Conservation (phyloP, 2,329 filamentous ascomycete genomes). For the Westerdykella sp. region DNA sequence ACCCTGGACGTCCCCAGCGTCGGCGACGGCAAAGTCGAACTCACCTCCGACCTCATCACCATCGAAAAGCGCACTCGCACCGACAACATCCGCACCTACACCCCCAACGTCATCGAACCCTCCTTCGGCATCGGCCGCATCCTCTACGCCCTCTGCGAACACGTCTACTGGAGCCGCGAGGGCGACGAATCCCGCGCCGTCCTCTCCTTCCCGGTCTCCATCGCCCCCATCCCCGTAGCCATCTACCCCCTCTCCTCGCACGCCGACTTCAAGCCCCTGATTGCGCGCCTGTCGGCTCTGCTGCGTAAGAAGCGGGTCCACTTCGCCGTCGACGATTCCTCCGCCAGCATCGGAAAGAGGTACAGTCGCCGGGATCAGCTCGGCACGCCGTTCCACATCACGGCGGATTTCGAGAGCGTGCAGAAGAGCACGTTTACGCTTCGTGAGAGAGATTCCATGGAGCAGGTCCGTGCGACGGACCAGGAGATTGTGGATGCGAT, state of each 20-base stretch:
- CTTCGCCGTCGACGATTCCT: slow-evolving; percentile 82
- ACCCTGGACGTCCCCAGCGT: slow-evolving; percentile 65
- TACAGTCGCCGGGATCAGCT: slow-evolving; percentile 88
- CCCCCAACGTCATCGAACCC: slow-evolving; percentile 92
- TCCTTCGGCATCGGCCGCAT: slow-evolving; percentile 97
- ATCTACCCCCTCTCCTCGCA: slow-evolving; percentile 84
- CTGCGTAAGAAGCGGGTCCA: slow-evolving; percentile 73
- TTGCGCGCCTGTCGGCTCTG: slow-evolving; percentile 65
- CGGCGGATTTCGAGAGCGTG: slow-evolving; percentile 90
- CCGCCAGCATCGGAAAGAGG: slow-evolving; percentile 87
- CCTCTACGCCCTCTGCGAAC: slow-evolving; percentile 86
- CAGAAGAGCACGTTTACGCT: slow-evolving; percentile 83
- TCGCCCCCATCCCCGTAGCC: slow-evolving; percentile 93
- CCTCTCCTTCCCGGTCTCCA: slow-evolving; percentile 65
- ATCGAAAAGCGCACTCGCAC: slow-evolving; percentile 78
- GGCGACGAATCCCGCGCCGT: slow-evolving; percentile 77
- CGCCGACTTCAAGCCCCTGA: slow-evolving; percentile 69
- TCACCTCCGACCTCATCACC: slow-evolving; percentile 70
- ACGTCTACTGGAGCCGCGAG: slow-evolving; percentile 87
- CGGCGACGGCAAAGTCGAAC: slow-evolving; percentile 66
- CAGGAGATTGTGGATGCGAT: slow-evolving; percentile 74
- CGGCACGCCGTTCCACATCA: slow-evolving; percentile 88
- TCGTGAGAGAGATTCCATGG: slow-evolving; percentile 79
- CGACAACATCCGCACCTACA: slow-evolving; percentile 84
- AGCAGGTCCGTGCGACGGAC: slow-evolving; percentile 79